Base-by-base conservation (phyloP, 129 eudicot species). In the Flaveria sonorensis region DNA sequence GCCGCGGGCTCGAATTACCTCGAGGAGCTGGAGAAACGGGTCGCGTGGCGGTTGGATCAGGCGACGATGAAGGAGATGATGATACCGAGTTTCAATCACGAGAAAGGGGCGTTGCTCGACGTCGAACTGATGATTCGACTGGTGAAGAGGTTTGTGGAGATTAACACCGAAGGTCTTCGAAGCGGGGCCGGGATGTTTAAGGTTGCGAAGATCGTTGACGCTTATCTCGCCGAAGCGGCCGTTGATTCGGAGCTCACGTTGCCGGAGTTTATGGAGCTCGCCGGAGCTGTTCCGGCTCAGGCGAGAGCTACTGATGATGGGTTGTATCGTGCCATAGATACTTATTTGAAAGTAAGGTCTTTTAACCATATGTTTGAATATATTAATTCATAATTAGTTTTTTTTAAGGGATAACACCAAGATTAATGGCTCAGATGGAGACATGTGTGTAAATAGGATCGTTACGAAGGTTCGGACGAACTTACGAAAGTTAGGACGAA, bases 241-340 rank as follows among this genome's bases (percentile, higher is more conserved):
- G 77, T 84, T 30, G 97, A 93, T 79, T 50, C 84, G 0, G 80
- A 87, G 68, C 70, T 90, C 66, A 65, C 10, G 16, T 68, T 87
- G 84, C 52, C 82, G 53, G 89, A 87, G 50, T 93, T 93, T 55
- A 63, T 91, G 57, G 91, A 77, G 43, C 90, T 93, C 36, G 98
- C 97, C 28, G 76, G 83, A 70, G 89, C 82, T 1, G 71, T 93
- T 14, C 98, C 98, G 6, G 43, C 73, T 18, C 92, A 87, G 45
- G 97, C 96, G 2, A 89, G 98, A 10, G 65, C 84, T 7, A 81
- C 55, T 0, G 92, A 93, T 47, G 98, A 93, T 78, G 93, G 96
- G 7, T 81, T 93, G 63, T 90, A 93, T 80, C 89, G 96, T 2
- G 98, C 98, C 69, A 89, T 93, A 47, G 98, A 93, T 71, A 93